Percentiles rank a stretch among this genome's conserved stretches.
These are phyloP conservation scores for Histomonas meleagridis DNA, from an alignment of 208 protist species.

Conservation along the genomic window DNA sequence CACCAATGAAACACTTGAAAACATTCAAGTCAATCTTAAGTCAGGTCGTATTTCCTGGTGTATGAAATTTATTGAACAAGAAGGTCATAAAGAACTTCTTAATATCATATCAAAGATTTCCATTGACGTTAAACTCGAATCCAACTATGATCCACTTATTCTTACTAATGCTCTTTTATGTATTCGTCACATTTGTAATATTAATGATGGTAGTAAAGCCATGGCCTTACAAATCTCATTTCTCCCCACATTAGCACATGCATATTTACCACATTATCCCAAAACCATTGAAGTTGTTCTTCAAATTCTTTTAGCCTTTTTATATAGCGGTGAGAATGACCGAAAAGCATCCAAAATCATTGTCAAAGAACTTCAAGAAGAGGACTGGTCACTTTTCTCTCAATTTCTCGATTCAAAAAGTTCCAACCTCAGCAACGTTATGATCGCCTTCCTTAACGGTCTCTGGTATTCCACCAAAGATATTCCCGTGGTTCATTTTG, in stretches of 20 bases:
- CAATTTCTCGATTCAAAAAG: background rate
- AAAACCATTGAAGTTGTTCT: background rate
- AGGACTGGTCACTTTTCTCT: background rate
- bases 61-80: background rate
- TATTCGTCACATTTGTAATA: background rate
- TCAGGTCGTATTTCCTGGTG: background rate
- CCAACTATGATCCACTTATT: background rate
- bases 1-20: background rate
- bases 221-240: background rate
- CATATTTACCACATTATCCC: background rate
- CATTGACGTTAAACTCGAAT: background rate
- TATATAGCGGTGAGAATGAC: background rate
- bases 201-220: background rate
- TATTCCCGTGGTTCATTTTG: too few species aligned
- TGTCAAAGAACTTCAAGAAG: background rate
- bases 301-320: background rate
- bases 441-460: background rate
- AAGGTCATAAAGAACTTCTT: background rate
- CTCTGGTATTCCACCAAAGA: background rate
- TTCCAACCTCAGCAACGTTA: background rate
- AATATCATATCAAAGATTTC: background rate
- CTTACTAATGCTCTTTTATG: background rate
- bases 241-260: background rate
- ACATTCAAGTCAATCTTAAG: background rate
- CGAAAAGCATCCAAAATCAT: background rate